These are phyloP conservation scores for Exobasidium cylindrosporum DNA, from an alignment of 1,284 basidiomycete species.

Conservation along the genomic window DNA sequence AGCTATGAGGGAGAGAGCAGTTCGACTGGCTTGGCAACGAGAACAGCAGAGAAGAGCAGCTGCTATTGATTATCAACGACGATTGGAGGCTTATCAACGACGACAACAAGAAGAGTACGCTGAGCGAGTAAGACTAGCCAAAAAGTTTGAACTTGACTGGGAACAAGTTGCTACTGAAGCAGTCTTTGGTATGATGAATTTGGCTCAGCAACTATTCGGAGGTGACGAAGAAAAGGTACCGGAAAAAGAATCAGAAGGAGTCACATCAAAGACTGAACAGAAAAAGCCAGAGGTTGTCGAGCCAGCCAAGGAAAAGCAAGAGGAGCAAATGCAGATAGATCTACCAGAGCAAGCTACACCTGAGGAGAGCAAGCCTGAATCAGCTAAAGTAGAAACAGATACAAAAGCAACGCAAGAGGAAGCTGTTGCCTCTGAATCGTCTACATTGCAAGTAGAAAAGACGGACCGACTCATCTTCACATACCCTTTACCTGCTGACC, in stretches of 20 bases:
- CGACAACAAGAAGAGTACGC: background rate
- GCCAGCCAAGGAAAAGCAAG: background rate
- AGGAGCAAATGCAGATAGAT: background rate
- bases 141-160: background rate
- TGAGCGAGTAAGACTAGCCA: background rate
- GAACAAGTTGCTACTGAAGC: background rate
- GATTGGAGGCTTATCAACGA: background rate
- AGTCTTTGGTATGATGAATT: background rate
- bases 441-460: no score
- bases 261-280: background rate
- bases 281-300: background rate
- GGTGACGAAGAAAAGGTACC: background rate
- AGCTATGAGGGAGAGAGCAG: background rate
- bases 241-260: no score
- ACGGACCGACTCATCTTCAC: background rate
- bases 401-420: background rate
- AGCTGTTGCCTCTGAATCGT: background rate
- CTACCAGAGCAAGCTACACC: background rate
- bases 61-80: background rate
- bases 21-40: background rate
- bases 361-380: background rate
- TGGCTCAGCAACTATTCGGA: background rate
- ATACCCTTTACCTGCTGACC: background rate
- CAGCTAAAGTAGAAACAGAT: background rate
- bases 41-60: constrained; percentile 5